Conservation (phyloP, 805 yeast genomes). For the Pichia phayaonensis region DNA sequence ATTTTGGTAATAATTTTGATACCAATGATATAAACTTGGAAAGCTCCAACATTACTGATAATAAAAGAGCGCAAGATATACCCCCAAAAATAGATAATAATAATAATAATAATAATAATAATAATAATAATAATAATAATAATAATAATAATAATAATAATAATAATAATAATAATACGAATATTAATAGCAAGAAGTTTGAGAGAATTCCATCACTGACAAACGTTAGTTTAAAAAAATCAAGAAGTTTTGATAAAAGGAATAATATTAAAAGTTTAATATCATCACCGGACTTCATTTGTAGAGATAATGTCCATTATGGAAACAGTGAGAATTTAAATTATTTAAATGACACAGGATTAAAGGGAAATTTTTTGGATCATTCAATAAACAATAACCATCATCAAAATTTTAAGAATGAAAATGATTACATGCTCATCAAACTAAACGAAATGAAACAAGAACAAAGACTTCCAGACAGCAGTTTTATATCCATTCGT, state of each 20-base stretch:
- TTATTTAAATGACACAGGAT: neutral
- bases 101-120: neutral
- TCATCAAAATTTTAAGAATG: neutral
- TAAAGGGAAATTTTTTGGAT: slow-evolving; percentile 1
- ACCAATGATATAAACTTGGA: too few relatives aligned
- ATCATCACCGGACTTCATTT: neutral
- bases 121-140: neutral
- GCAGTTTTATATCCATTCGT: neutral
- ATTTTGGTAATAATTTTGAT: neutral
- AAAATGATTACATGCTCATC: neutral
- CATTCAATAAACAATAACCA: neutral
- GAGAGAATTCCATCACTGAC: neutral
- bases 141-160: too few relatives aligned
- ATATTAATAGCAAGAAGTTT: neutral
- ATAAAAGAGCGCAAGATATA: neutral
- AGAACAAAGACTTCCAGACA: neutral
- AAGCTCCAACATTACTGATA: neutral
- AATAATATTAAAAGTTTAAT: neutral
- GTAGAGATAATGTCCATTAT: neutral
- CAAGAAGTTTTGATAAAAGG: slow-evolving; percentile 19
- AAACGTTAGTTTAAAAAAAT: slow-evolving; percentile 14
- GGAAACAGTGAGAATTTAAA: neutral
- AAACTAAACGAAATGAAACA: neutral
- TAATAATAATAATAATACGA: neutral
- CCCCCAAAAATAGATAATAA: neutral